These are phyloP conservation scores for Chondrostereum purpureum DNA, from an alignment of 1,284 basidiomycete genomes.

Conservation along the genomic window DNA sequence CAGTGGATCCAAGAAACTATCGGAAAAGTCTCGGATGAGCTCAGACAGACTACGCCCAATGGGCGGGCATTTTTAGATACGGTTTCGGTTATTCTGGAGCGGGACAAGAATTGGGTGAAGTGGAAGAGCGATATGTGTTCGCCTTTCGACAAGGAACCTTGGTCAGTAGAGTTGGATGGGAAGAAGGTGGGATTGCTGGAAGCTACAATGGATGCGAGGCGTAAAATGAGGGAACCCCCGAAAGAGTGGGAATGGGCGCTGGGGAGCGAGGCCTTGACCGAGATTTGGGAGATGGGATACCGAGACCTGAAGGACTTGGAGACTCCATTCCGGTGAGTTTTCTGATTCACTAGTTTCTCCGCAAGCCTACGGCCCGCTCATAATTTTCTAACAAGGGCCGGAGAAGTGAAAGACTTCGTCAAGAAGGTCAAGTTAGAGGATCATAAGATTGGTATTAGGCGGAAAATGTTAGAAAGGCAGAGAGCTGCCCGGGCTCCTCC, in stretches of 20 bases:
- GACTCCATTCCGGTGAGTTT: slow-evolving; percentile 55
- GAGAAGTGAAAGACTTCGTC: slow-evolving; percentile 65
- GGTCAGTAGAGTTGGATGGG: slow-evolving; percentile 41
- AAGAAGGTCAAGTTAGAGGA: slow-evolving; percentile 66
- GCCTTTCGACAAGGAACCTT: slow-evolving; percentile 68
- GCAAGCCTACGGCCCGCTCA: background rate
- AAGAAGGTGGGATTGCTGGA: slow-evolving; percentile 52
- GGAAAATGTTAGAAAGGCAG: slow-evolving; percentile 40
- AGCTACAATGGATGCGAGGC: slow-evolving; percentile 44
- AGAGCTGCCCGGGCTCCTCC: slow-evolving; percentile 21
- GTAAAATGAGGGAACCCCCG: slow-evolving; percentile 47
- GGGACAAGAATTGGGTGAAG: slow-evolving; percentile 81
- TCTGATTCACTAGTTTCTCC: slow-evolving; percentile 5
- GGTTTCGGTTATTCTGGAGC: slow-evolving; percentile 59
- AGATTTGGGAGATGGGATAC: slow-evolving; percentile 78
- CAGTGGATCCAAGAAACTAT: slow-evolving; percentile 73
- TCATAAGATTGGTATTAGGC: slow-evolving; percentile 53
- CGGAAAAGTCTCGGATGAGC: slow-evolving; percentile 58
- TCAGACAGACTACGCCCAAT: slow-evolving; percentile 67
- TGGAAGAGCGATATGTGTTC: slow-evolving; percentile 79
- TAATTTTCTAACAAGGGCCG: too few species aligned
- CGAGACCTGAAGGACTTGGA: slow-evolving; percentile 54
- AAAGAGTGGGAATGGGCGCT: slow-evolving; percentile 54
- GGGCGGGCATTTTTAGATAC: slow-evolving; percentile 72
- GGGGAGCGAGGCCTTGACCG: slow-evolving; percentile 62